Conservation (phyloP, 139 green algal species). For the Tetradesmus lagerheimii region DNA sequence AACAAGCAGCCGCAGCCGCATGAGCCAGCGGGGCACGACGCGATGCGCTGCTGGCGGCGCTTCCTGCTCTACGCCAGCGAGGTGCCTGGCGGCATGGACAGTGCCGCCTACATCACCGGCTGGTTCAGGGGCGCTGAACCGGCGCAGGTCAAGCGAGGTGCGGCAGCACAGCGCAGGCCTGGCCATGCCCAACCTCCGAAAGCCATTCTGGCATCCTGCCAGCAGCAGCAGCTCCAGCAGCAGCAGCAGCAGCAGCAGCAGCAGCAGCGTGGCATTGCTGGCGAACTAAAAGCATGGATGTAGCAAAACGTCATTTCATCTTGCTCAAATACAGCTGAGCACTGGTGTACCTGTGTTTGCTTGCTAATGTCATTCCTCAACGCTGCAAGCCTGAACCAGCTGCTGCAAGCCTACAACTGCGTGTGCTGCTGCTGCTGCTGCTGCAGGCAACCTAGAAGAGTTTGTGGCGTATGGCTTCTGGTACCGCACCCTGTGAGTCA, state of each 20-base stretch:
- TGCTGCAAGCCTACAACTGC: not conserved
- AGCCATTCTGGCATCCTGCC: no score
- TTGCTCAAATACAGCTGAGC: no score
- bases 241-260: slow-evolving; percentile 3
- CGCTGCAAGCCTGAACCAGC: not conserved
- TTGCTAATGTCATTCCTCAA: no score
- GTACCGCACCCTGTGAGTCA: slow-evolving; percentile 38
- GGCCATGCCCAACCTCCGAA: no score
- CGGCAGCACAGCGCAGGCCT: no score
- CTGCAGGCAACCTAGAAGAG: slow-evolving; percentile 45
- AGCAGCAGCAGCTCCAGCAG: no score
- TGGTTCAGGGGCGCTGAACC: slow-evolving; percentile 46
- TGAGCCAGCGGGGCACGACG: slow-evolving; percentile 1
- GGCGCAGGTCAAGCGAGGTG: slow-evolving; percentile 36
- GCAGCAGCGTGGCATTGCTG: not conserved
- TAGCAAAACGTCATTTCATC: no score
- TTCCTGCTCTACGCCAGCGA: slow-evolving; percentile 25
- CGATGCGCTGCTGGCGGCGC: slow-evolving; percentile 5
- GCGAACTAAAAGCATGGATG: no score
- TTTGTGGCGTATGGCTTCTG: slow-evolving; percentile 54
- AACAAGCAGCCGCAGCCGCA: slow-evolving; percentile 36
- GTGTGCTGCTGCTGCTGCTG: not conserved
- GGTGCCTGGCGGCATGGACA: slow-evolving; percentile 39
- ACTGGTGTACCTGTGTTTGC: no score
- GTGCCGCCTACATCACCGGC: slow-evolving; percentile 31